These are phyloP conservation scores for Begonia fuchsioides DNA, from an alignment of 306 rosid genomes.

Conservation along the genomic window DNA sequence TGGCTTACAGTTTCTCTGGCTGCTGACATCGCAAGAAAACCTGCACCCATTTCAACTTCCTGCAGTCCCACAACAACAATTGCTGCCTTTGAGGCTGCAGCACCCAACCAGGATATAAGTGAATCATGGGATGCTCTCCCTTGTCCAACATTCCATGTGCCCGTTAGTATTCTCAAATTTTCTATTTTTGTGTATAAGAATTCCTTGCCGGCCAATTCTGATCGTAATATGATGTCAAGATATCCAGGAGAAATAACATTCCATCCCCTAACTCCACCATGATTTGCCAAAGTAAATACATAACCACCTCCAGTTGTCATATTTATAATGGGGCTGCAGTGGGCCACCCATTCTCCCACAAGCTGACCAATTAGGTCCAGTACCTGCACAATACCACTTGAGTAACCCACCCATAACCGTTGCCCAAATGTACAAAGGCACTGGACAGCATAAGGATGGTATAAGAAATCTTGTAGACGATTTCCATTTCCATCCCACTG, in stretches of 20 bases:
- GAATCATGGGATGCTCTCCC: constrained; percentile 91
- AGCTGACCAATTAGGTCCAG: constrained; percentile 74
- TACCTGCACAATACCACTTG: constrained; percentile 56
- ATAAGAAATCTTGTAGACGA: constrained; percentile 56
- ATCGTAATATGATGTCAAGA: constrained; percentile 49
- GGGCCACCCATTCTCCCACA: constrained; percentile 78
- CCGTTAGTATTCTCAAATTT: constrained; percentile 59
- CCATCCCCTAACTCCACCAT: constrained; percentile 97
- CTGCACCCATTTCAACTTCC: constrained; percentile 99
- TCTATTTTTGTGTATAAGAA: constrained; percentile 69
- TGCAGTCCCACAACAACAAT: constrained; percentile 93
- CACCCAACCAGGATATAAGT: constrained; percentile 78
- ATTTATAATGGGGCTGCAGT: constrained; percentile 57
- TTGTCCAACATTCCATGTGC: constrained; percentile 99
- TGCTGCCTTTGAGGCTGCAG: constrained; percentile 60
- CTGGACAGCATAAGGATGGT: constrained; percentile 66
- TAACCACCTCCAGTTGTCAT: constrained; percentile 63
- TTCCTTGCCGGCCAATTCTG: constrained; percentile 79
- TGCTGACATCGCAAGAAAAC: constrained; percentile 94
- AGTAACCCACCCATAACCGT: constrained; percentile 85
- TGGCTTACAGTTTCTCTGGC: constrained; percentile 94
- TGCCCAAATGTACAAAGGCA: constrained; percentile 72
- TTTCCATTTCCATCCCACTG: constrained; percentile 92
- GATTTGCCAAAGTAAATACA: constrained; percentile 68
- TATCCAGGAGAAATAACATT: constrained; percentile 76